Conservation (phyloP, 192 early-diverging fungal genomes). For the Coemansia sp. region DNA sequence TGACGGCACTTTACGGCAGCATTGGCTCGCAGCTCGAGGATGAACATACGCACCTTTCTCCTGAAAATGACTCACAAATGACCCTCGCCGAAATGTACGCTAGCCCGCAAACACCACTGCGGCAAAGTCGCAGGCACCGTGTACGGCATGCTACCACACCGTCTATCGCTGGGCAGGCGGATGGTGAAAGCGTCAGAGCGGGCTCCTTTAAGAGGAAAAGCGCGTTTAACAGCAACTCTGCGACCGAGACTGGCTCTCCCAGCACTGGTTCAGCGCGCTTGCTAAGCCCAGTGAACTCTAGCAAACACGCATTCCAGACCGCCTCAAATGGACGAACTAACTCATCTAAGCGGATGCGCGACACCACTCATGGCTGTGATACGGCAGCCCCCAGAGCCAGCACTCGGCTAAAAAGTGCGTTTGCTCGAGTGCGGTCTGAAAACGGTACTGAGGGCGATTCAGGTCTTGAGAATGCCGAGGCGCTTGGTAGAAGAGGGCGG, state of each 20-base stretch:
- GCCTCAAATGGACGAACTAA: background rate
- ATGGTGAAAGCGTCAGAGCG: background rate
- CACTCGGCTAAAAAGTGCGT: constrained; percentile 41
- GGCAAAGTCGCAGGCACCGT: constrained; percentile 3
- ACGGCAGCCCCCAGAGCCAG: background rate
- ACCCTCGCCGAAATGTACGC: constrained; percentile 5
- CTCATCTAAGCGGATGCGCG: constrained; percentile 10
- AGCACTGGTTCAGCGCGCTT: constrained; percentile 12
- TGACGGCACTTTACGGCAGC: constrained; percentile 34
- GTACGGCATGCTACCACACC: background rate
- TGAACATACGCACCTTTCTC: background rate
- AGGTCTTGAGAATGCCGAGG: constrained; percentile 5
- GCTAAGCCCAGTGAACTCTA: constrained; percentile 28
- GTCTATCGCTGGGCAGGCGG: background rate
- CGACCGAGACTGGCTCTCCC: background rate
- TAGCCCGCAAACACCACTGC: constrained; percentile 14
- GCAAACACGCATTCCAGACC: background rate
- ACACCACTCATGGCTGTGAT: background rate
- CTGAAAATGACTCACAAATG: background rate
- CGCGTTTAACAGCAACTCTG: constrained; percentile 8
- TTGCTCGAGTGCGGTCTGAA: constrained; percentile 40
- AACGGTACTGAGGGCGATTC: constrained; percentile 14
- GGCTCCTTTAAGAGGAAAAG: constrained; percentile 26
- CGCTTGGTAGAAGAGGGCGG: constrained; percentile 17
- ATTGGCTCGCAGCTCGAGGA: constrained; percentile 36